Percentiles rank a stretch among this genome's conserved stretches.
Conservation (phyloP, 1,139 yeast genomes). For the Taphrina flavorubra region DNA sequence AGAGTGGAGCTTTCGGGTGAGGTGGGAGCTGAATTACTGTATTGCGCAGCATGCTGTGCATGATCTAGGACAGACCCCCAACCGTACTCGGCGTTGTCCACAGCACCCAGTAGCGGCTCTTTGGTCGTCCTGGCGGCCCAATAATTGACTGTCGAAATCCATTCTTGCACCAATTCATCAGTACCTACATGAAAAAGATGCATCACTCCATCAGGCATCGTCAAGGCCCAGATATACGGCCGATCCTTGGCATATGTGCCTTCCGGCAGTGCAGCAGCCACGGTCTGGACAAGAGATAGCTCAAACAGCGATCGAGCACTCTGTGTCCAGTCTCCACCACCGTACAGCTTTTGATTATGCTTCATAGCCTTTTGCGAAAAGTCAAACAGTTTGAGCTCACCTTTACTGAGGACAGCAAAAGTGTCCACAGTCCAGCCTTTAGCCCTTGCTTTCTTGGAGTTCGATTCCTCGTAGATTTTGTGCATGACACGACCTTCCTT, state of each 20-base stretch:
- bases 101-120: slow-evolving; percentile 67
- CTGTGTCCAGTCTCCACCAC: slow-evolving; percentile 72
- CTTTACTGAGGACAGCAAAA: slow-evolving; percentile 51
- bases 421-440: slow-evolving; percentile 49
- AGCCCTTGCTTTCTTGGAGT: slow-evolving; percentile 48
- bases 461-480: slow-evolving; percentile 54
- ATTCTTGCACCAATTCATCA: slow-evolving; percentile 69
- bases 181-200: slow-evolving; percentile 62
- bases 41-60: slow-evolving; percentile 11
- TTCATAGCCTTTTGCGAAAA: slow-evolving; percentile 47
- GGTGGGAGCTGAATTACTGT: not conserved
- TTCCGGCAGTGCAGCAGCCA: slow-evolving; percentile 47
- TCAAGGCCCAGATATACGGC: slow-evolving; percentile 49
- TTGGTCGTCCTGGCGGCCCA: slow-evolving; percentile 89
- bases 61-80: slow-evolving; percentile 58
- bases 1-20: not conserved
- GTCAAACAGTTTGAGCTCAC: slow-evolving; percentile 51
- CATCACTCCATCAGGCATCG: slow-evolving; percentile 52
- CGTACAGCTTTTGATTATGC: slow-evolving; percentile 51
- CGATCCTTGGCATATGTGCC: slow-evolving; percentile 47
- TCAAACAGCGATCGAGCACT: slow-evolving; percentile 51
- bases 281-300: slow-evolving; percentile 50
- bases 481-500: slow-evolving; percentile 73
- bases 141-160: slow-evolving; percentile 78
- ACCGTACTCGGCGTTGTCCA: slow-evolving; percentile 80